Percentiles rank a stretch among this genome's conserved stretches.
These are phyloP conservation scores for Coriolopsis trogii DNA, from an alignment of 1,284 basidiomycete species.

Conservation along the genomic window DNA sequence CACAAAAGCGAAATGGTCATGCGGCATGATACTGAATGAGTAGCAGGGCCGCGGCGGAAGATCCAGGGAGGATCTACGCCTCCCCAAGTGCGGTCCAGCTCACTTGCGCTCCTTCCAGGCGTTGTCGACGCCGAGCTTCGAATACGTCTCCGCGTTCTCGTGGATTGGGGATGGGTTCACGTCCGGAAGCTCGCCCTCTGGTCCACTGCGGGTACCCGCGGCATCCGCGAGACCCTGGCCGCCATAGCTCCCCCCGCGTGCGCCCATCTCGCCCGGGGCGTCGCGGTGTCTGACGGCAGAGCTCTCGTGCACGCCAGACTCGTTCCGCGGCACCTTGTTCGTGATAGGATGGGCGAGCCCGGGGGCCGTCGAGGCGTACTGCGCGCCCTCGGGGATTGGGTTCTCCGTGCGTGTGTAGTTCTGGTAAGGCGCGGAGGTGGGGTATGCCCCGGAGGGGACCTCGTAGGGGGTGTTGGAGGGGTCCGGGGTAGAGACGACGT, in stretches of 20 bases:
- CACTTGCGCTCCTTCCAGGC: slow-evolving; percentile 49
- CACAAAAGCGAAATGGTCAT: no score
- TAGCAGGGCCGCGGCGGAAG: no score
- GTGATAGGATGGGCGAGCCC: slow-evolving; percentile 49
- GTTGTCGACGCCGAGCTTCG: slow-evolving; percentile 46
- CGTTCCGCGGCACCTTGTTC: slow-evolving; percentile 42
- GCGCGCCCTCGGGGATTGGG: slow-evolving; percentile 36
- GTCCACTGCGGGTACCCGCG: slow-evolving; percentile 22
- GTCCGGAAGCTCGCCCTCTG: slow-evolving; percentile 42
- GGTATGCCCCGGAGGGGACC: slow-evolving; percentile 71
- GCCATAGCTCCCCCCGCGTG: slow-evolving; percentile 43
- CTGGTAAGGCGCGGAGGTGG: slow-evolving; percentile 55
- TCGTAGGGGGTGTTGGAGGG: slow-evolving; percentile 56
- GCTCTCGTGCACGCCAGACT: slow-evolving; percentile 48
- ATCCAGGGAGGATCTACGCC: no score
- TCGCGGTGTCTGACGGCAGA: slow-evolving; percentile 44
- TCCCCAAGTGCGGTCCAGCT: no score
- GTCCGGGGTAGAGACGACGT: slow-evolving; percentile 71
- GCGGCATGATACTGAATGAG: no score
- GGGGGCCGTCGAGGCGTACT: slow-evolving; percentile 47
- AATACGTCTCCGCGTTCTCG: slow-evolving; percentile 45
- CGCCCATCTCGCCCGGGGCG: slow-evolving; percentile 48
- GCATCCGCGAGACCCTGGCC: slow-evolving; percentile 49
- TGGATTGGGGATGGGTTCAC: slow-evolving; percentile 48
- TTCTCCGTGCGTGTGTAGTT: slow-evolving; percentile 44